Evolutionary conservation across 495 filamentous ascomycete genomes (phyloP), one percentile per base, ranked within the genome.

Genomic region (Podospora didyma): DNA sequence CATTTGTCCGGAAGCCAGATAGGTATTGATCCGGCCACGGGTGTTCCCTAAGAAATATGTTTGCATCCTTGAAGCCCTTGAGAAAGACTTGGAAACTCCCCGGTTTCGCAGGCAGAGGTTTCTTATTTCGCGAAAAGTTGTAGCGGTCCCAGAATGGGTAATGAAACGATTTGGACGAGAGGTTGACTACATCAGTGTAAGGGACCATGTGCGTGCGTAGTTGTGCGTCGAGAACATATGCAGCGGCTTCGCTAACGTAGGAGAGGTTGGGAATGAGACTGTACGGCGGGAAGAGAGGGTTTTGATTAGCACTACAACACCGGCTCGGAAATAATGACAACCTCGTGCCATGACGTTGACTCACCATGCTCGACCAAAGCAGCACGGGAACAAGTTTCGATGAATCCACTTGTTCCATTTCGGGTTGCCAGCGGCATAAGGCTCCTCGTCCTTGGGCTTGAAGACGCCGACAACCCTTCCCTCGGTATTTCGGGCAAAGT

Each of bases 371-470:
- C 94, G 79, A 10, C 94, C 94, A 62, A 99, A 99, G 73, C 89
- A 96, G 74, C 92, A 99, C 23, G 94, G 94, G 66, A 99, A 97
- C 64, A 99, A 67, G 69, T 94, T 96, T 58, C 90, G 78, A 68
- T 96, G 90, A 73, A 96, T 86, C 90, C 90, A 96, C 74, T 96
- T 96, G 63, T 90, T 96, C 89, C 90, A 94, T 69, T 96, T 96
- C 20, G 90, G 90, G 67, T 96, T 96, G 52, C 89, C 85, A 12
- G 88, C 89, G 7, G 89, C 94, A 65, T 94, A 99, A 21, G 94
- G 94, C 71, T 99, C 94, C 71, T 99, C 94, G 69, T 99, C 94
- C 73, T 99, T 99, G 35, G 94, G 94, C 69, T 99, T 99, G 72
- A 99, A 97, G 9, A 99, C 95, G 22, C 92, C 94, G 16, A 99